Percentiles rank a stretch among this genome's conserved stretches.
These are phyloP conservation scores for Clonostachys sp. DNA, from an alignment of 2,329 filamentous ascomycete genomes.

Conservation along the genomic window DNA sequence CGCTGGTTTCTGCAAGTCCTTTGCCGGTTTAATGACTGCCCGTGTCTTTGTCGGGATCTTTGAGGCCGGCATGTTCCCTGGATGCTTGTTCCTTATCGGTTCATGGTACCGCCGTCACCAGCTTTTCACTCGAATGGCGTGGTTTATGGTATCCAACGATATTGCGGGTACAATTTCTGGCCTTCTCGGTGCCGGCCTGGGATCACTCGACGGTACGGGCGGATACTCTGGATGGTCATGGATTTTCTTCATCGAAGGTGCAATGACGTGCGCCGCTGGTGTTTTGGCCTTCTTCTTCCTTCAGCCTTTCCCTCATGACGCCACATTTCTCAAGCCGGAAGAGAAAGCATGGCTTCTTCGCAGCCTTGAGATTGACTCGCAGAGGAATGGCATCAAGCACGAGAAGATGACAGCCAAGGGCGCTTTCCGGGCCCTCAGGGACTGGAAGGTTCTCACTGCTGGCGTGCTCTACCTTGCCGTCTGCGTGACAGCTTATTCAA, in stretches of 20 bases:
- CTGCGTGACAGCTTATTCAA: constrained; percentile 18
- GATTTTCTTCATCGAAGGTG: constrained; percentile 13
- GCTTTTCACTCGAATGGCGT: constrained; percentile 15
- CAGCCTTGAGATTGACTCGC: constrained; percentile 9
- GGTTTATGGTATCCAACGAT: constrained; percentile 14
- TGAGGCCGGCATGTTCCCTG: constrained; percentile 25
- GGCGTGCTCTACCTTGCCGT: constrained; percentile 14
- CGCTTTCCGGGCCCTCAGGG: constrained; percentile 51
- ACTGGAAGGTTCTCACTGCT: constrained; percentile 41
- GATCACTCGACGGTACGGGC: constrained; percentile 9
- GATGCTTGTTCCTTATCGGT: constrained; percentile 22
- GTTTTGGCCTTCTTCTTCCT: constrained; percentile 10
- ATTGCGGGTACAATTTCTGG: constrained; percentile 13
- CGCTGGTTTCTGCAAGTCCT: constrained; percentile 16
- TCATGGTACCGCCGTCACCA: constrained; percentile 26
- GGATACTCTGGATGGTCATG: constrained; percentile 13
- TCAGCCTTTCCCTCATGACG: constrained; percentile 9
- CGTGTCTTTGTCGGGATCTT: constrained; percentile 26
- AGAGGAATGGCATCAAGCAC: constrained; percentile 6
- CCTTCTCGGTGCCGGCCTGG: constrained; percentile 12
- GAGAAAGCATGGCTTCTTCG: constrained; percentile 11
- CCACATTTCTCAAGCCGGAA: constrained; percentile 7
- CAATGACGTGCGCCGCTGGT: constrained; percentile 6
- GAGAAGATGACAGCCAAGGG: constrained; percentile 12
- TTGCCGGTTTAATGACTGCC: constrained; percentile 13